Conservation (phyloP, 2,329 filamentous ascomycete genomes). For the Sordariomycetes sp. region DNA sequence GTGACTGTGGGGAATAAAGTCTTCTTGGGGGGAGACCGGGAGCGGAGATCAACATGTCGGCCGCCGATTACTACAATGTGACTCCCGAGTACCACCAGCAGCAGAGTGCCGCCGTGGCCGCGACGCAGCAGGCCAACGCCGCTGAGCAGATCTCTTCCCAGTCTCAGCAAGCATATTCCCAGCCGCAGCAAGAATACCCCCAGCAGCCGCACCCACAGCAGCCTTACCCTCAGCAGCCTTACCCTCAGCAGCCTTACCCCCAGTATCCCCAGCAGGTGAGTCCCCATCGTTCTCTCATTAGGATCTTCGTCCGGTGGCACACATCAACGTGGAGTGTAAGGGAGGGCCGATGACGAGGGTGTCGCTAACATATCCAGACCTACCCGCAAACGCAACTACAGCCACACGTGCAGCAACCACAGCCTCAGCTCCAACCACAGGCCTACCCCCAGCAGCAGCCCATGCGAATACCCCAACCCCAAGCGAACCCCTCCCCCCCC, state of each 20-base stretch:
- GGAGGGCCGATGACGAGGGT: neutral
- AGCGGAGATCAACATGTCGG: neutral
- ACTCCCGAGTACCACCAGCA: conserved; percentile 2
- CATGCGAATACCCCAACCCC: conserved; percentile 24
- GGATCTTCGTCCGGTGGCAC: neutral
- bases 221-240: neutral
- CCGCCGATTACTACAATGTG: conserved; percentile 5
- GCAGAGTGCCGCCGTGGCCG: neutral
- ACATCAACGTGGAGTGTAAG: neutral
- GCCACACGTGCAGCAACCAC: conserved; percentile 11
- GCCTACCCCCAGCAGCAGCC: conserved; percentile 19
- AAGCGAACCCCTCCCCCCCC: conserved; percentile 19
- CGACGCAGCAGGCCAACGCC: no score
- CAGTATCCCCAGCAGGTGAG: conserved; percentile 26
- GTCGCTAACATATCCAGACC: conserved; percentile 12
- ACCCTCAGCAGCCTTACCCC: conserved; percentile 14
- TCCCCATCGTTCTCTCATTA: conserved; percentile 9
- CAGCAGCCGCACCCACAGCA: neutral
- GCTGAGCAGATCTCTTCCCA: no score
- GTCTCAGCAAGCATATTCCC: no score
- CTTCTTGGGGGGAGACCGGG: neutral
- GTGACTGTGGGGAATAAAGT: neutral
- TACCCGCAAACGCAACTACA: neutral
- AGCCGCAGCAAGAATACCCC: no score
- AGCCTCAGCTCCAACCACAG: conserved; percentile 12